A percentile compares a stretch with the other conserved stretches of the same genome.
phyloP scores from a whole-genome alignment of 225 moss, liverwort and hornwort species.

The Physcomitrellopsis africana region DNA sequence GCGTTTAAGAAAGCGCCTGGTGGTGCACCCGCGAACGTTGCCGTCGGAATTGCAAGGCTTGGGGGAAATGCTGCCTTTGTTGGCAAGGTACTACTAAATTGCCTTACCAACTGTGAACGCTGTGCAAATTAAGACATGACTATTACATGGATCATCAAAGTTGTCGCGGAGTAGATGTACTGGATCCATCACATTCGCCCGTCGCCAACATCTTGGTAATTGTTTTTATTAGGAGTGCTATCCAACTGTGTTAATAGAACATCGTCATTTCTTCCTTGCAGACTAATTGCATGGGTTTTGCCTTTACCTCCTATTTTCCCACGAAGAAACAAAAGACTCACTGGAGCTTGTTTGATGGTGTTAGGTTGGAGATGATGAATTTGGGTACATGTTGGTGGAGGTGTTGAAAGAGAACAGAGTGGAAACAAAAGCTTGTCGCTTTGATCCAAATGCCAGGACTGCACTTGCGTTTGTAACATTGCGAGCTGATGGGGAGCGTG shows the following conservation, averaged over 20 bases:
- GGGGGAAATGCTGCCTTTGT: constrained; percentile 88
- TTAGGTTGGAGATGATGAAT: constrained; percentile 95
- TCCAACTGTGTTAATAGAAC: not conserved
- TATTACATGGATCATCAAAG: not conserved
- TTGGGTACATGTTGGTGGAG: constrained; percentile 93
- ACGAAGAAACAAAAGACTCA: constrained; percentile 1
- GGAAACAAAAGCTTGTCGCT: constrained; percentile 86
- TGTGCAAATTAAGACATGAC: not conserved
- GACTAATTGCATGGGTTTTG: not conserved
- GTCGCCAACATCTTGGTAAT: not conserved
- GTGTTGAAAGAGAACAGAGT: constrained; percentile 90
- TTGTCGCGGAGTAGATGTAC: constrained; percentile 12
- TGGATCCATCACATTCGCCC: not conserved
- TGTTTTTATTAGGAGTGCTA: not conserved
- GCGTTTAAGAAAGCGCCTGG: constrained; percentile 96
- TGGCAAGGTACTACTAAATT: constrained; percentile 66
- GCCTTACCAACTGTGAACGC: not conserved
- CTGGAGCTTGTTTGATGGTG: constrained; percentile 22
- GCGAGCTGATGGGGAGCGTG: constrained; percentile 84
- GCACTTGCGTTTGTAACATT: constrained; percentile 92
- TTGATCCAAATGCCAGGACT: constrained; percentile 85
- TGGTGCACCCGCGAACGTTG: constrained; percentile 95
- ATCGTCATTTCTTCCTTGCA: constrained; percentile 13
- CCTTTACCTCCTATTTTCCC: constrained; percentile 6
- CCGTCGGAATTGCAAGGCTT: constrained; percentile 87